Evolutionary conservation across 2,329 filamentous ascomycete genomes (phyloP).

Genomic region (Scedosporium dehoogii): DNA sequence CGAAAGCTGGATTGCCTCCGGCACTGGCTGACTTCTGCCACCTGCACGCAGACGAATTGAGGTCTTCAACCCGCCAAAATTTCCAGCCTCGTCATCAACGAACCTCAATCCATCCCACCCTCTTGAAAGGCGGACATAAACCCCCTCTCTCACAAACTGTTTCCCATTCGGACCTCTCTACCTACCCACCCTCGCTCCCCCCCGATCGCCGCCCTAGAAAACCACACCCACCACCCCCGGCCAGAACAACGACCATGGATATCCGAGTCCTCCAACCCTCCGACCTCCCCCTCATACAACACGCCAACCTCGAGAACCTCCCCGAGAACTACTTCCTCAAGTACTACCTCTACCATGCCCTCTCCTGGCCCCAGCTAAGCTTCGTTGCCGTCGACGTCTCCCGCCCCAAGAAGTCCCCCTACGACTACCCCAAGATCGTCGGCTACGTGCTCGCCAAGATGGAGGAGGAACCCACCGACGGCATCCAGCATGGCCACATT

Average conservation of each 20-base stretch:
- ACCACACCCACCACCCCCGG: not conserved
- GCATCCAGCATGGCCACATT: constrained; percentile 89
- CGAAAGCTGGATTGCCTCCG: not conserved
- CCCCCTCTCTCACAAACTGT: not conserved
- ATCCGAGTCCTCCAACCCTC: constrained; percentile 77
- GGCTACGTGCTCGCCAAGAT: constrained; percentile 99
- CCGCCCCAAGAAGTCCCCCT: constrained; percentile 63
- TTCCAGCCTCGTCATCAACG: constrained; percentile 9
- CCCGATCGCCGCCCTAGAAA: not conserved
- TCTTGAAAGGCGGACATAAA: not conserved
- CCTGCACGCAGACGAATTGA: not conserved
- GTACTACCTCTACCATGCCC: constrained; percentile 98
- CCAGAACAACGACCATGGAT: constrained; percentile 53
- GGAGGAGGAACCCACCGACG: constrained; percentile 93
- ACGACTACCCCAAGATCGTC: constrained; percentile 93
- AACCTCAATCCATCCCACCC: constrained; percentile 3
- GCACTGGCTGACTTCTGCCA: not conserved
- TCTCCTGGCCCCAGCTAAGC: constrained; percentile 95
- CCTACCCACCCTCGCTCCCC: not conserved
- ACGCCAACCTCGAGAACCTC: constrained; percentile 97
- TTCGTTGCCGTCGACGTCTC: constrained; percentile 93
- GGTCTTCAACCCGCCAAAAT: constrained; percentile 20
- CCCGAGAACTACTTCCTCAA: constrained; percentile 99
- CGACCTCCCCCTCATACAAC: constrained; percentile 87
- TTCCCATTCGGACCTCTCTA: not conserved